Base-by-base conservation (phyloP, 495 filamentous ascomycete species). In the Margaritispora aquatica region DNA sequence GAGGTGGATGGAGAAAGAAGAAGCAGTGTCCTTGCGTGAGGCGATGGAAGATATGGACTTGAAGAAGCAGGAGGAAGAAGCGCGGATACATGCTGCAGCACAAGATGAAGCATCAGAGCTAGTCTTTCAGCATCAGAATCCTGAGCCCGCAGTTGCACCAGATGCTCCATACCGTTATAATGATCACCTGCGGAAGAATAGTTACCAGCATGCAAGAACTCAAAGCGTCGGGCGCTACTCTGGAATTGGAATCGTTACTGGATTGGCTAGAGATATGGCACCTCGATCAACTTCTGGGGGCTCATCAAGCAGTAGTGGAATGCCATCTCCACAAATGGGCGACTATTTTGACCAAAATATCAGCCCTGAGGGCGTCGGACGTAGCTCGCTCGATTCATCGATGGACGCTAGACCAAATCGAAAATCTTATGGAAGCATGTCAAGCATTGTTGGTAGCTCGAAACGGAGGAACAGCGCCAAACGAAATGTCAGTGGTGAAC, bases 71-170 rank as follows among this genome's bases (percentile, higher is more conserved):
- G 68, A 69, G 29, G 66, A 86, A 1, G 89, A 95, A 26, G 71
- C 76, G 51, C 78, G 81, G 26, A 58, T 96, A 23, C 86, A 92
- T 64, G 70, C 82, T 9, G 89, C 87, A 22, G 92, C 92, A 9
- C 85, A 92, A 59, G 81, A 92, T 58, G 92, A 96, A 69, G 92
- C 92, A 0, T 87, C 90, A 2, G 88, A 96, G 65, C 77, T 96
- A 2, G 90, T 96, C 21, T 94, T 84, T 82, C 85, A 84, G 68
- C 91, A 96, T 66, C 82, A 88, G 63, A 82, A 94, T 63, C 80
- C 84, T 0, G 81, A 79, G 0, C 70, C 81, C 24, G 77, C 81
- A 0, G 73, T 72, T 21, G 75, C 73, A 4, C 26, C 80, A 74
- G 62, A 77, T 74, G 11, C 77, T 75, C 64, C 66, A 69, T 68